Evolutionary conservation across 2,329 filamentous ascomycete genomes (phyloP).

Genomic region (Dothidotthia symphoricarpi): DNA sequence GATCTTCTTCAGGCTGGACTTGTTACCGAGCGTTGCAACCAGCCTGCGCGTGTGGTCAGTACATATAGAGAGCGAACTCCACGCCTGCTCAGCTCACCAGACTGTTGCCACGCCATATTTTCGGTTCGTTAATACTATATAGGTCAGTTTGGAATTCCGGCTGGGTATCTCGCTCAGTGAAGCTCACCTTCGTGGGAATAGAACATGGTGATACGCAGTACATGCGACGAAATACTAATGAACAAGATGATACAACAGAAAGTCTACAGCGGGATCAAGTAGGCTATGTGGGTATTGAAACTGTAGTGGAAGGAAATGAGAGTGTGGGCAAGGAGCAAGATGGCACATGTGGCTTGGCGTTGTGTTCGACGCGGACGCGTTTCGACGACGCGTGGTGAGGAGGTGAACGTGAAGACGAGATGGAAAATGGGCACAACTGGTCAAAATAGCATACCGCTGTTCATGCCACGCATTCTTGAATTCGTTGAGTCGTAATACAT

Average conservation of each 20-base stretch:
- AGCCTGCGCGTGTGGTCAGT: conserved; percentile 61
- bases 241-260: conserved; percentile 2
- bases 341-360: conserved; percentile 10
- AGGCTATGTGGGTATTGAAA: not conserved
- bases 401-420: conserved; percentile 14
- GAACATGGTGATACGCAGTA: conserved; percentile 64
- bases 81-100: conserved; percentile 61
- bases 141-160: conserved; percentile 18
- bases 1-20: conserved; percentile 68
- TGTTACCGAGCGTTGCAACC: conserved; percentile 80
- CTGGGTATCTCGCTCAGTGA: conserved; percentile 1
- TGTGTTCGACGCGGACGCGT: no score
- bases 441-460: conserved; percentile 1
- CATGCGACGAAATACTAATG: conserved; percentile 1
- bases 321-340: conserved; percentile 2
- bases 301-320: not conserved
- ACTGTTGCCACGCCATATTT: conserved; percentile 93
- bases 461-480: conserved; percentile 13
- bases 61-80: not conserved
- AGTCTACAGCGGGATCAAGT: conserved; percentile 1
- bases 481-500: conserved; percentile 21
- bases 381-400: conserved; percentile 15
- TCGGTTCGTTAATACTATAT: conserved; percentile 71
- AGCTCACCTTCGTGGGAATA: conserved; percentile 88
- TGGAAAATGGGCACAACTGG: conserved; percentile 1